phyloP scores from a whole-genome alignment of 2,329 filamentous ascomycete species.

The Phyllosticta paracitricarpa region DNA sequence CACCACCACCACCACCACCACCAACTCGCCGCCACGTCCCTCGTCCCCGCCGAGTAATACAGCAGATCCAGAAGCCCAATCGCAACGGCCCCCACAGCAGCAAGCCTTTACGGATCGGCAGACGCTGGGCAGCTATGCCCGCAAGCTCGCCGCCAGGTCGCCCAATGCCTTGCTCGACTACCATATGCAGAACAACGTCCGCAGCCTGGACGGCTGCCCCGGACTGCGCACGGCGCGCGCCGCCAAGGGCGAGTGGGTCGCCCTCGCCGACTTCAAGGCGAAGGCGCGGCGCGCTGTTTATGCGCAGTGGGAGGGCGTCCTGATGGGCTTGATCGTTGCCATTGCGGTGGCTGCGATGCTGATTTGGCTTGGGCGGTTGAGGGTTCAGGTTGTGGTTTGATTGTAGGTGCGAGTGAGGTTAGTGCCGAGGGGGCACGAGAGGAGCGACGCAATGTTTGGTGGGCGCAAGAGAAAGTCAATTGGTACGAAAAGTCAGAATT shows the following conservation, averaged over 20 bases:
- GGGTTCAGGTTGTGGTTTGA: not conserved
- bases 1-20: constrained; percentile 13
- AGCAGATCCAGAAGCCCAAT: constrained; percentile 13
- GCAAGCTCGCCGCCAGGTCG: constrained; percentile 40
- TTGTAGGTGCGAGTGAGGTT: too few relatives aligned
- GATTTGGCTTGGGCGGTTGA: not conserved
- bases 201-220: constrained; percentile 50
- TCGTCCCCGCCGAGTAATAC: constrained; percentile 3
- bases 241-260: constrained; percentile 35
- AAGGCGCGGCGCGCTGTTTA: not conserved
- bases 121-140: constrained; percentile 45
- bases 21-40: not conserved
- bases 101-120: constrained; percentile 36
- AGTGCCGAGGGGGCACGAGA: too few relatives aligned
- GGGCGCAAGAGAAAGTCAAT: too few relatives aligned
- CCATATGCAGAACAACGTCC: constrained; percentile 45
- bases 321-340: constrained; percentile 14
- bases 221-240: constrained; percentile 46
- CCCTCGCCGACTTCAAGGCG: constrained; percentile 28
- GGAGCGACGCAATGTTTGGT: too few relatives aligned
- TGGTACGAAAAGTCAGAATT: too few relatives aligned
- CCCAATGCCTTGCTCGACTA: constrained; percentile 39
- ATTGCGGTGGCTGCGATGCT: not conserved
- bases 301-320: constrained; percentile 17
- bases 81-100: not conserved